A percentile compares a stretch with the other conserved stretches of the same genome.
Conservation (phyloP, 225 moss, liverwort and hornwort genomes). For the Physcomitrellopsis africana region DNA sequence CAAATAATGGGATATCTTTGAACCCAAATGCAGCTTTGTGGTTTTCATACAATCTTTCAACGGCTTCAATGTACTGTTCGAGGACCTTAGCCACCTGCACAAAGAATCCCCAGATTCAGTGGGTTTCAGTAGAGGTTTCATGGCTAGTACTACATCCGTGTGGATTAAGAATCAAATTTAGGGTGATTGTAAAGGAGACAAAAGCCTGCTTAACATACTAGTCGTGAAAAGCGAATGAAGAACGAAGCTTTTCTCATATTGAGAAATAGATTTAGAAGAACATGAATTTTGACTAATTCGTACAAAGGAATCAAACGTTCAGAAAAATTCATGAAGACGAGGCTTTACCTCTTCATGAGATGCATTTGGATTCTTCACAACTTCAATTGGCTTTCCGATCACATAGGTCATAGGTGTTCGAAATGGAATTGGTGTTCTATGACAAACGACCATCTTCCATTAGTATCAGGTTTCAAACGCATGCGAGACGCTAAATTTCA, state of each 20-base stretch:
- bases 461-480: background rate
- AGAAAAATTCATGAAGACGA: constrained; percentile 12
- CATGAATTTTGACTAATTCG: constrained; percentile 3
- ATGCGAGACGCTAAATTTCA: background rate
- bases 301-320: background rate
- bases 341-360: constrained; percentile 63
- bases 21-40: constrained; percentile 57
- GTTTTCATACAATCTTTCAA: constrained; percentile 53
- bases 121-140: background rate
- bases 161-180: background rate
- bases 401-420: constrained; percentile 76
- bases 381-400: constrained; percentile 82
- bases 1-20: constrained; percentile 27
- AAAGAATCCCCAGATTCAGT: background rate
- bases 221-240: background rate
- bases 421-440: constrained; percentile 76
- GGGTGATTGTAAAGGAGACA: background rate
- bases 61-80: constrained; percentile 57
- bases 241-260: background rate
- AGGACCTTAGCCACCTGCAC: constrained; percentile 59
- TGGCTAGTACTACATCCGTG: constrained; percentile 9
- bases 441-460: constrained; percentile 23
- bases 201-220: background rate
- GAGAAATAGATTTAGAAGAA: background rate
- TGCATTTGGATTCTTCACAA: constrained; percentile 56